Percentiles rank a stretch among this genome's conserved stretches.
These are phyloP conservation scores for Neopestalotiopsis clavispora DNA, from an alignment of 2,329 filamentous ascomycete species.

Conservation along the genomic window DNA sequence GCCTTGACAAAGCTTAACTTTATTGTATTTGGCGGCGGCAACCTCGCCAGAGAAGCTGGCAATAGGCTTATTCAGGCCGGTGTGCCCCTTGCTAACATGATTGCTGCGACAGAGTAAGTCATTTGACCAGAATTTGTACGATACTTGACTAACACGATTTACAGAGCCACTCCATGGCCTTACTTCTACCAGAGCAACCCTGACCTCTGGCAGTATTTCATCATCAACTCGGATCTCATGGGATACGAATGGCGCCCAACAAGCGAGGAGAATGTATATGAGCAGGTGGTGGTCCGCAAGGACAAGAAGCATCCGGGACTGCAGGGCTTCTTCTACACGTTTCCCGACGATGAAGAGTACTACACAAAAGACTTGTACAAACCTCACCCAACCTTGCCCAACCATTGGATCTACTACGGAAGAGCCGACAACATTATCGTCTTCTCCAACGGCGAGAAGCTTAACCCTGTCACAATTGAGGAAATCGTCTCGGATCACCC, in stretches of 20 bases:
- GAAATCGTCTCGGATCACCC: slow-evolving; percentile 43
- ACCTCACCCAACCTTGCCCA: slow-evolving; percentile 40
- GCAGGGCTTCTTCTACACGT: slow-evolving; percentile 45
- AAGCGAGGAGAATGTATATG: slow-evolving; percentile 29
- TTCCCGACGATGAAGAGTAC: slow-evolving; percentile 45
- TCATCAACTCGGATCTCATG: slow-evolving; percentile 44
- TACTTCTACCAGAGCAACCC: slow-evolving; percentile 38
- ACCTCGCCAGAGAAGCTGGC: slow-evolving; percentile 42
- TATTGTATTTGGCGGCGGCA: slow-evolving; percentile 45
- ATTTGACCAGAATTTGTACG: not conserved
- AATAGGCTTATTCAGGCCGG: slow-evolving; percentile 42
- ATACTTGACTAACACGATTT: slow-evolving; percentile 18
- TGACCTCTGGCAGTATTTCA: slow-evolving; percentile 48
- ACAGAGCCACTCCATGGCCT: slow-evolving; percentile 40
- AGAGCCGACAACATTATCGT: slow-evolving; percentile 53
- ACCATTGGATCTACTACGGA: slow-evolving; percentile 44
- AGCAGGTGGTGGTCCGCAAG: slow-evolving; percentile 33
- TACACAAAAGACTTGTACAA: slow-evolving; percentile 50
- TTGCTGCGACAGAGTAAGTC: slow-evolving; percentile 48
- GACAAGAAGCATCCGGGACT: slow-evolving; percentile 20
- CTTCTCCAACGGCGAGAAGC: slow-evolving; percentile 55
- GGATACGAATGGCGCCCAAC: slow-evolving; percentile 46
- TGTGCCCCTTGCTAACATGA: slow-evolving; percentile 39
- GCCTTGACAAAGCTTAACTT: slow-evolving; percentile 38
- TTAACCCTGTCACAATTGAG: slow-evolving; percentile 54